These are phyloP conservation scores for Candida sakaeoensis DNA, from an alignment of 805 yeast genomes.

Conservation along the genomic window DNA sequence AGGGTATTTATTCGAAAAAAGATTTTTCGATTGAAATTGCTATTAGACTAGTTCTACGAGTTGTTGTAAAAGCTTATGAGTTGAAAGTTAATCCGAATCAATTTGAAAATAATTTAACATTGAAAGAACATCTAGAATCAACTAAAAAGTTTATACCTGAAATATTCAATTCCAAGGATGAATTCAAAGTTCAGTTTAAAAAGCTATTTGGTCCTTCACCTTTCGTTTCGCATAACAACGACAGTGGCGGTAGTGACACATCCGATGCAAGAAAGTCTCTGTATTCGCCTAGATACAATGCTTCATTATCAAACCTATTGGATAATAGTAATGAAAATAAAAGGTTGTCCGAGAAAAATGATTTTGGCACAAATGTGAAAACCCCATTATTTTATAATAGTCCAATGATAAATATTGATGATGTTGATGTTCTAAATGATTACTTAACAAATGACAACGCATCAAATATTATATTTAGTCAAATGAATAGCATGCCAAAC, in stretches of 20 bases:
- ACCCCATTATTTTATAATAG: neutral
- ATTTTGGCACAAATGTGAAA: neutral
- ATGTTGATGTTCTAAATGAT: constrained; percentile 13
- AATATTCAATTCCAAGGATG: constrained; percentile 10
- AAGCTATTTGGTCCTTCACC: constrained; percentile 12
- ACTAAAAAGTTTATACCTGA: constrained; percentile 18
- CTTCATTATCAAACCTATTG: constrained; percentile 21
- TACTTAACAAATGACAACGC: constrained; percentile 21
- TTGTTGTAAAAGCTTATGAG: constrained; percentile 20
- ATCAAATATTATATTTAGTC: constrained; percentile 19
- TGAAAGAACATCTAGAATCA: constrained; percentile 16
- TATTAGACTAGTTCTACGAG: constrained; percentile 18
- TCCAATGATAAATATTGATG: neutral
- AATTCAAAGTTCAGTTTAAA: constrained; percentile 8
- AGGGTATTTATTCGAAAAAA: constrained; percentile 1
- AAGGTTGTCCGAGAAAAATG: neutral
- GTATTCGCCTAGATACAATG: constrained; percentile 19
- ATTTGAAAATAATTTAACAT: constrained; percentile 12
- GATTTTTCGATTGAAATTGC: constrained; percentile 11
- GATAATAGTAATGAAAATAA: constrained; percentile 11
- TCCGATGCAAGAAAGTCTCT: constrained; percentile 1
- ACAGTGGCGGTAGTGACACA: neutral
- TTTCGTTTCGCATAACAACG: constrained; percentile 3
- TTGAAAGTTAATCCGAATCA: constrained; percentile 12
- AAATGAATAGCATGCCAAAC: constrained; percentile 31